Conservation (phyloP, 495 filamentous ascomycete species). For the Aspergillus taichungensis region DNA sequence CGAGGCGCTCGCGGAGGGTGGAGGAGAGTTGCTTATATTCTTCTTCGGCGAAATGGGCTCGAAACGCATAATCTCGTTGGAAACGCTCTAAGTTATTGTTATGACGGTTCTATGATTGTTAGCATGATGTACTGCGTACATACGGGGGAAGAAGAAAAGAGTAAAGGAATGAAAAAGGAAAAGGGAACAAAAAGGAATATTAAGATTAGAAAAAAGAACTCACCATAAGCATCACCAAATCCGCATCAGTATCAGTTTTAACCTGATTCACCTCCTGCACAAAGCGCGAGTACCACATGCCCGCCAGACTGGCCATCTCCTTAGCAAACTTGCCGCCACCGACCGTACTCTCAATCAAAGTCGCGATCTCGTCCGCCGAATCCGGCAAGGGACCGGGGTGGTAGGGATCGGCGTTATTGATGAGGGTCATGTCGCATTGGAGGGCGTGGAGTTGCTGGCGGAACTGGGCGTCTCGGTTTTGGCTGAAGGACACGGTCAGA, state of each 20-base stretch:
- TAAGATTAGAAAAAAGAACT: conserved; percentile 16
- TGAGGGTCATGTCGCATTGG: conserved; percentile 81
- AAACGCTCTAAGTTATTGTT: conserved; percentile 33
- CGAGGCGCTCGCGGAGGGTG: conserved; percentile 77
- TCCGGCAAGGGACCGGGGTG: conserved; percentile 62
- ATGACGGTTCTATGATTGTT: conserved; percentile 28
- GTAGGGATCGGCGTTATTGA: conserved; percentile 76
- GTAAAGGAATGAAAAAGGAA: too few relatives aligned
- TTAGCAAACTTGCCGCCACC: conserved; percentile 44
- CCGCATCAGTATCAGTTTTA: conserved; percentile 73
- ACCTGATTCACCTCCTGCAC: conserved; percentile 75
- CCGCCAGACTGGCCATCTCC: conserved; percentile 58
- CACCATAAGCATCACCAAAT: conserved; percentile 69
- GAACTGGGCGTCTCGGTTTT: conserved; percentile 76
- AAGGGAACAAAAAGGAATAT: neutral
- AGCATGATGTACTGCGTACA: too few relatives aligned
- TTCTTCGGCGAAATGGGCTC: conserved; percentile 65
- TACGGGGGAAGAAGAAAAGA: too few relatives aligned
- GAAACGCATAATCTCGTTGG: conserved; percentile 33
- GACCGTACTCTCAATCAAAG: conserved; percentile 52
- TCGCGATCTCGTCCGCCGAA: conserved; percentile 54
- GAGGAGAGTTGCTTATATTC: conserved; percentile 69
- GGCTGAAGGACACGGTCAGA: conserved; percentile 64
- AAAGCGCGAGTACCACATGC: conserved; percentile 71
- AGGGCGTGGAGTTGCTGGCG: conserved; percentile 80